Evolutionary conservation across 129 eudicot genomes (phyloP).

Genomic region (Escallonia herrerae): DNA sequence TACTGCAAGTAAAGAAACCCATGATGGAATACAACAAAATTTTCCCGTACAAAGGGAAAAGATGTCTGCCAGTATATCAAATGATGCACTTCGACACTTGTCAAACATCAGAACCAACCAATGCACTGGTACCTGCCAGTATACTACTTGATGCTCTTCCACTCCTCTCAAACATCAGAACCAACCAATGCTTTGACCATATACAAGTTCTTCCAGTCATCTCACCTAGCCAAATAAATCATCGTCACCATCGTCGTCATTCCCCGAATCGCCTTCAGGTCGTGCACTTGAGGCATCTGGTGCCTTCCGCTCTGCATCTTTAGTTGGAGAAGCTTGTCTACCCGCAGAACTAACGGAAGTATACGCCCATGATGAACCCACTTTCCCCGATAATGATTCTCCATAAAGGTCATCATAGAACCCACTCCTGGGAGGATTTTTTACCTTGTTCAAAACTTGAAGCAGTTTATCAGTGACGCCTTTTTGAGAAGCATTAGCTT

Average conservation of each 20-base stretch:
- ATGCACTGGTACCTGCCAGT: constrained; percentile 8
- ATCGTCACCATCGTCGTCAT: constrained; percentile 59
- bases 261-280: constrained; percentile 22
- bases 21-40: constrained; percentile 15
- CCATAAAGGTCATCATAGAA: constrained; percentile 93
- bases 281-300: constrained; percentile 16
- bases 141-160: constrained; percentile 20
- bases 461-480: constrained; percentile 91
- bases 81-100: constrained; percentile 16
- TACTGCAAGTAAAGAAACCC: constrained; percentile 1
- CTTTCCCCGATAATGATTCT: constrained; percentile 65
- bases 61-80: constrained; percentile 14
- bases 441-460: constrained; percentile 79
- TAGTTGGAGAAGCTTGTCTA: constrained; percentile 32
- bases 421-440: constrained; percentile 64
- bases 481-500: constrained; percentile 35
- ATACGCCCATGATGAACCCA: constrained; percentile 92
- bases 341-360: constrained; percentile 29
- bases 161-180: constrained; percentile 8
- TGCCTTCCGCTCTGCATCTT: constrained; percentile 28
- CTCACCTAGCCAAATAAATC: constrained; percentile 76
- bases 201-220: constrained; percentile 3
- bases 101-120: constrained; percentile 10
- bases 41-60: constrained; percentile 16
- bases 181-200: constrained; percentile 6